Base-by-base conservation (phyloP, 495 filamentous ascomycete genomes). In the Penicillium odoratum region DNA sequence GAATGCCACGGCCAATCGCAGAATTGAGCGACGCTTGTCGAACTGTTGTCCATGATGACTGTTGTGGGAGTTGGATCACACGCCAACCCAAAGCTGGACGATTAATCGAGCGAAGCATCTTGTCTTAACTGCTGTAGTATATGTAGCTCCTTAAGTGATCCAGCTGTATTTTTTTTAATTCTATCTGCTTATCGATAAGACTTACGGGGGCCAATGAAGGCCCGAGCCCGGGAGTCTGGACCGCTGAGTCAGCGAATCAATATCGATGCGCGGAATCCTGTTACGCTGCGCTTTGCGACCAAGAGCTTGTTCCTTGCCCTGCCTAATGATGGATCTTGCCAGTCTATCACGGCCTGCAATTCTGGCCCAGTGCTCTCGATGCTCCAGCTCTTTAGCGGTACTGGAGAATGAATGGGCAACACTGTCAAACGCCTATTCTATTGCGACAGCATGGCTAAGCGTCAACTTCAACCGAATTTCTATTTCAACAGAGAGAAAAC, bases 1-100 rank as follows among this genome's bases (percentile, higher is more conserved):
- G 74, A 47, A 82, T 75, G 5, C 81, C 83, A 18, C 78, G 74
- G 29, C 73, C 74, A 62, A 86, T 85, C 29, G 83, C 81, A 11
- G 79, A 81, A 47, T 75, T 83, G 49, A 82, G 70, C n/a, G 83
- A 85, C 31, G 78, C 79, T 10, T 56, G 25, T 56, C 53, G 43
- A 4, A 47, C 16, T 8, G 31, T 6, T 16, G 48, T 51, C 18
- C 21, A 51, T 51, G 16, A 38, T 30, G 28, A 13, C 8, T 16
- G 42, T 26, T n/a, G 15, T 13, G 28, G 15, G 26, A 15, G 7
- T 6, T n/a, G 28, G 26, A 5, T 10, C 13, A 48, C 46, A 33
- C 11, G 13, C 4, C 25, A 6, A 31, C 46, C n/a, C 2, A 16
- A 9, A 16, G 28, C 28, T 8, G 46, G 13, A 2, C 46, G 46